Conservation (phyloP, 805 yeast species). For the Pichia ethanolica region DNA sequence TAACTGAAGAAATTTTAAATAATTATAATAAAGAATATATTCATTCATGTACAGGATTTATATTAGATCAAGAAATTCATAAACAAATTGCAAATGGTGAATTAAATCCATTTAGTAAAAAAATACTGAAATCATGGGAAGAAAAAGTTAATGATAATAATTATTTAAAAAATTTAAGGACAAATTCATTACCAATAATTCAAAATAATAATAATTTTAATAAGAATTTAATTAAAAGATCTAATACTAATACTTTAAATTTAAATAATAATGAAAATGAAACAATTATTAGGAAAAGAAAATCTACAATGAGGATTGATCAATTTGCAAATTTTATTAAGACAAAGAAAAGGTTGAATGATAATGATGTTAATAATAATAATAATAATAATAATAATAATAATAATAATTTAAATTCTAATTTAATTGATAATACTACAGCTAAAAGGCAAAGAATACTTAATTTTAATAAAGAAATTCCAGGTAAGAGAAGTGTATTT, state of each 20-base stretch:
- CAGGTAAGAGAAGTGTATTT: conserved; percentile 14
- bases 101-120: conserved; percentile 56
- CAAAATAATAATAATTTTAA: background rate
- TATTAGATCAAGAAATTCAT: conserved; percentile 42
- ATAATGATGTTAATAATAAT: background rate
- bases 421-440: conserved; percentile 14
- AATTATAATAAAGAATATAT: conserved; percentile 20
- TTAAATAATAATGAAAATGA: background rate
- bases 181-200: conserved; percentile 5
- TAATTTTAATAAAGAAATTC: conserved; percentile 10
- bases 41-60: conserved; percentile 38
- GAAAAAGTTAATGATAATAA: conserved; percentile 19
- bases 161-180: background rate
- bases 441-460: conserved; percentile 23
- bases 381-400: background rate
- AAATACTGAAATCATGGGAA: conserved; percentile 41
- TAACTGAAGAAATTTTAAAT: conserved; percentile 36
- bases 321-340: conserved; percentile 14
- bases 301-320: conserved; percentile 18
- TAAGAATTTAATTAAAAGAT: background rate
- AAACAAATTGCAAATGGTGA: conserved; percentile 53
- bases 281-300: conserved; percentile 9
- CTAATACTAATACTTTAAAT: background rate
- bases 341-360: background rate
- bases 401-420: background rate